Evolutionary conservation across 805 yeast species (phyloP).

Genomic region (Sugiyamaella qingdaonensis): DNA sequence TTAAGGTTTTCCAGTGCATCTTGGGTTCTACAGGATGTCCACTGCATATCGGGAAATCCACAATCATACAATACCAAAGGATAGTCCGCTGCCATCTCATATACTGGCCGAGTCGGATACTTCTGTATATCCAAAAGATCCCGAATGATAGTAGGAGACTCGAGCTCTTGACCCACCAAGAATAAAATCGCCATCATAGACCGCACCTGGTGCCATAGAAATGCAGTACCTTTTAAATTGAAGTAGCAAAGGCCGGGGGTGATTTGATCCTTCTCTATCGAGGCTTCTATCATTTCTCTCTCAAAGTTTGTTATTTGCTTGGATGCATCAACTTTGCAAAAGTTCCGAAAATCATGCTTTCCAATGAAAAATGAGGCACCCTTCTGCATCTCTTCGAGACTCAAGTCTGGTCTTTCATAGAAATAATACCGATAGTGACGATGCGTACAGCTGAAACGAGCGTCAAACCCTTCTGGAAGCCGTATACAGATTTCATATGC

Average conservation of each 20-base stretch:
- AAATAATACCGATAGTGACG: constrained; percentile 87
- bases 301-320: constrained; percentile 80
- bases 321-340: constrained; percentile 90
- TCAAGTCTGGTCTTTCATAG: constrained; percentile 38
- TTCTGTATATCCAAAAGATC: constrained; percentile 55
- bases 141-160: constrained; percentile 52
- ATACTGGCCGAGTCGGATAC: constrained; percentile 67
- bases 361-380: constrained; percentile 68
- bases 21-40: constrained; percentile 40
- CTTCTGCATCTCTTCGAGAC: constrained; percentile 59
- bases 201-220: constrained; percentile 96
- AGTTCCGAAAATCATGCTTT: constrained; percentile 86
- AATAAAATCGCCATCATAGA: constrained; percentile 87
- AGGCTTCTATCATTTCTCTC: constrained; percentile 56
- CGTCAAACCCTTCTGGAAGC: constrained; percentile 82
- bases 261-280: constrained; percentile 36
- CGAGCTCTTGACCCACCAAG: constrained; percentile 74
- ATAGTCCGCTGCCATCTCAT: constrained; percentile 83
- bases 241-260: constrained; percentile 54
- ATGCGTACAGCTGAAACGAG: constrained; percentile 82
- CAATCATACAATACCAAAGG: constrained; percentile 89
- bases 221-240: constrained; percentile 82
- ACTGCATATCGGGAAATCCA: constrained; percentile 63
- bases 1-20: constrained; percentile 17
- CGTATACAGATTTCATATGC: constrained; percentile 77